These are phyloP conservation scores for Salvia rosmarinus DNA, from an alignment of 257 asterid genomes.

Conservation along the genomic window DNA sequence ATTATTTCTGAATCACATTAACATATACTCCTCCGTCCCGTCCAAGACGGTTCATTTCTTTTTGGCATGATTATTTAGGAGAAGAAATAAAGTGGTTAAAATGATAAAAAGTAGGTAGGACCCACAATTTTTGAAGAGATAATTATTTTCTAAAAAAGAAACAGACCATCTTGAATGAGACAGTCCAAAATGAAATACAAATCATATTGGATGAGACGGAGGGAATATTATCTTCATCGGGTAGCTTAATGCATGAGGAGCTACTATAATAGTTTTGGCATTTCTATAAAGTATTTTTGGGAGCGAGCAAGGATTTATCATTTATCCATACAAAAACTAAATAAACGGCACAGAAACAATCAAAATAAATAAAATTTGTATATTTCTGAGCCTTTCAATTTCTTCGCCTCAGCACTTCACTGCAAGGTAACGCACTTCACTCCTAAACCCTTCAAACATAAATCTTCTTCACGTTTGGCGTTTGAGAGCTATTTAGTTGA, in stretches of 20 bases:
- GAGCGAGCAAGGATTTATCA: background rate
- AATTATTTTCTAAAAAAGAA: too few relatives aligned
- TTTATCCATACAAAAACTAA: slow-evolving; percentile 16
- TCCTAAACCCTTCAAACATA: slow-evolving; percentile 22
- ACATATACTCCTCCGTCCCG: too few relatives aligned
- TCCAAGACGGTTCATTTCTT: too few relatives aligned
- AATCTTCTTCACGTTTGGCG: background rate
- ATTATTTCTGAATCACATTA: too few relatives aligned
- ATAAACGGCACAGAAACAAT: slow-evolving; percentile 24
- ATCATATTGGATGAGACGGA: too few relatives aligned
- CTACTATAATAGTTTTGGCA: slow-evolving; percentile 14
- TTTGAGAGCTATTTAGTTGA: background rate
- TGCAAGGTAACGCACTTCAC: slow-evolving; percentile 17
- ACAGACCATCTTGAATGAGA: too few relatives aligned
- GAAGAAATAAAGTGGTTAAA: too few relatives aligned
- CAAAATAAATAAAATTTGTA: background rate
- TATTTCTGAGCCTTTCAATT: background rate
- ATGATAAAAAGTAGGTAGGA: too few relatives aligned
- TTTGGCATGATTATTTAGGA: too few relatives aligned
- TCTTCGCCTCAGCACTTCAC: background rate
- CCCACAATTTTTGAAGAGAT: too few relatives aligned
- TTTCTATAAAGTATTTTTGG: background rate
- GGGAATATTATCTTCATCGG: background rate
- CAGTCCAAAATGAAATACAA: too few relatives aligned
- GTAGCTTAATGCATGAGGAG: background rate